These are phyloP conservation scores for Albugo laibachii DNA, from an alignment of 352 stramenopile genomes.

Conservation along the genomic window DNA sequence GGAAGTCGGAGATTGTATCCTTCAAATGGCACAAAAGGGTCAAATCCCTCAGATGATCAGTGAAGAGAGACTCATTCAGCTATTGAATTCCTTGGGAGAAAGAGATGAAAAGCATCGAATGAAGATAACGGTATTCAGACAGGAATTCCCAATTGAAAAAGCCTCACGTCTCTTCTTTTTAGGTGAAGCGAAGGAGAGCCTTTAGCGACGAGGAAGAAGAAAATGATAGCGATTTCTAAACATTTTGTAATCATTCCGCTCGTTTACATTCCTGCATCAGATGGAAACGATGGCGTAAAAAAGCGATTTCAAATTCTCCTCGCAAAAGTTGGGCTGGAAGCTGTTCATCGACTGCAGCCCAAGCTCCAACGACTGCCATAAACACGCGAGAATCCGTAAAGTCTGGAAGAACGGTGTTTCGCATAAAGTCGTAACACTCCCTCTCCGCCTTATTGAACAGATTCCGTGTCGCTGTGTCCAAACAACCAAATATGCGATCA, in stretches of 20 bases:
- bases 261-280: slow-evolving; percentile 45
- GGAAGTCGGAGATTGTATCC: slow-evolving; percentile 69
- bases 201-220: slow-evolving; percentile 78
- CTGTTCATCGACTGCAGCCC: slow-evolving; percentile 48
- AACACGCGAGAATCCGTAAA: slow-evolving; percentile 72
- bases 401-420: slow-evolving; percentile 49
- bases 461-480: slow-evolving; percentile 40
- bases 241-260: neutral
- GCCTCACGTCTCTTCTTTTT: neutral
- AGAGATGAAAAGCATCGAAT: slow-evolving; percentile 71
- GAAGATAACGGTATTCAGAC: slow-evolving; percentile 55
- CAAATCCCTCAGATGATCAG: slow-evolving; percentile 64
- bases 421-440: slow-evolving; percentile 58
- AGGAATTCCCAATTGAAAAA: neutral
- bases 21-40: slow-evolving; percentile 73
- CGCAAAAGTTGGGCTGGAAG: slow-evolving; percentile 57
- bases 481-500: slow-evolving; percentile 21
- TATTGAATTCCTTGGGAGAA: slow-evolving; percentile 56
- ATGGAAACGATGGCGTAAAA: slow-evolving; percentile 60
- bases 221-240: slow-evolving; percentile 37
- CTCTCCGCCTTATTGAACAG: slow-evolving; percentile 59
- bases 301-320: slow-evolving; percentile 65
- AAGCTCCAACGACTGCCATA: slow-evolving; percentile 64
- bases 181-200: slow-evolving; percentile 78
- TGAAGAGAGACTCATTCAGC: slow-evolving; percentile 67